Evolutionary conservation across 345 rosid genomes (phyloP).

Genomic region (Citrus inodora): DNA sequence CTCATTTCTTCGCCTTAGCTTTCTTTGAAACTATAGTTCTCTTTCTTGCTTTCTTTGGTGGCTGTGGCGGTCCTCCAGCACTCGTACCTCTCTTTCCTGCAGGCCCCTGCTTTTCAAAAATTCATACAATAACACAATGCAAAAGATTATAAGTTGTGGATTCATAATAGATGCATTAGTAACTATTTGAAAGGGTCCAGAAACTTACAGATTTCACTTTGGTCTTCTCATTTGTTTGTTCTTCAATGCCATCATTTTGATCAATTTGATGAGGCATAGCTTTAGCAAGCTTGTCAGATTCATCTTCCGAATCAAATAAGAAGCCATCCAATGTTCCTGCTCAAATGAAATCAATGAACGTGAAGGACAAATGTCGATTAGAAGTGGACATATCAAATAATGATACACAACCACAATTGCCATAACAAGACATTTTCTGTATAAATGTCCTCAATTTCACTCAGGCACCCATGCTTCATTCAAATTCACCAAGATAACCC

Average conservation of each 20-base stretch:
- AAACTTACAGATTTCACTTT: constrained; percentile 69
- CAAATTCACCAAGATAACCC: neutral
- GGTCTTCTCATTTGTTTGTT: constrained; percentile 38
- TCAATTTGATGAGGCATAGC: constrained; percentile 39
- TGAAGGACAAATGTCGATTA: neutral
- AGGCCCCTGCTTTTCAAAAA: constrained; percentile 40
- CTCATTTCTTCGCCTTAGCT: constrained; percentile 42
- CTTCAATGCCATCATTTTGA: constrained; percentile 52
- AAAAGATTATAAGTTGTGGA: neutral
- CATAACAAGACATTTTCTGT: neutral
- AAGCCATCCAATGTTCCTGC: constrained; percentile 87
- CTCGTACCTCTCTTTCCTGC: constrained; percentile 56
- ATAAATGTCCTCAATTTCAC: neutral
- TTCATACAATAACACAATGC: constrained; percentile 1
- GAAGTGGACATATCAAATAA: neutral
- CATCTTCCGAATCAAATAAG: constrained; percentile 84
- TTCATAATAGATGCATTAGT: constrained; percentile 4
- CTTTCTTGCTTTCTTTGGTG: constrained; percentile 26
- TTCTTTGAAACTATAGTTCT: constrained; percentile 45
- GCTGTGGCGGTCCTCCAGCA: constrained; percentile 54
- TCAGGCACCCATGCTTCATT: neutral
- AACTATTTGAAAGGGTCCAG: constrained; percentile 1
- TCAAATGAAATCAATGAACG: constrained; percentile 12
- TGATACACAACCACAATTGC: neutral
- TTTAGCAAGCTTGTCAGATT: constrained; percentile 55